Conservation (phyloP, 2,329 filamentous ascomycete genomes). For the Colletotrichum nymphaeae region DNA sequence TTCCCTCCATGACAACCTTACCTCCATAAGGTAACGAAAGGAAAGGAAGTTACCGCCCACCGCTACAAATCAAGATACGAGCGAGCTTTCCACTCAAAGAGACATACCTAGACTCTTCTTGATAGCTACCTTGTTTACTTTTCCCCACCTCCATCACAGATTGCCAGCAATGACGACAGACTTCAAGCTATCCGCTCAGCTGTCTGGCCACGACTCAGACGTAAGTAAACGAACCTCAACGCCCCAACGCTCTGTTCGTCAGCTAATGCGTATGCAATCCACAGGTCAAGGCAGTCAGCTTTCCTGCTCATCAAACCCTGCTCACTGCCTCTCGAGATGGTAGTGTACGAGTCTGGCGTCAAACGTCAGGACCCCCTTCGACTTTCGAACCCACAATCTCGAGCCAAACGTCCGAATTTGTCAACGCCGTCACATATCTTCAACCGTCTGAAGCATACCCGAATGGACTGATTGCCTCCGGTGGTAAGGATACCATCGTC, state of each 20-base stretch:
- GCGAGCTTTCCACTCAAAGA: not conserved
- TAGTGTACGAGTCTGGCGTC: slow-evolving; percentile 88
- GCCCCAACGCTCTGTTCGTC: slow-evolving; percentile 5
- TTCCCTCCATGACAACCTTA: not conserved
- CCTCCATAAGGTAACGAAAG: not conserved
- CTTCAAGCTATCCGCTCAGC: slow-evolving; percentile 92
- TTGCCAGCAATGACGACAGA: slow-evolving; percentile 73
- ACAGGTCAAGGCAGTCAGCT: slow-evolving; percentile 88
- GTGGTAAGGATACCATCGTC: slow-evolving; percentile 92
- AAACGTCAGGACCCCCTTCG: slow-evolving; percentile 72
- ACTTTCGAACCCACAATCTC: slow-evolving; percentile 82
- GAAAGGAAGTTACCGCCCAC: not conserved
- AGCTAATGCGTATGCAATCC: slow-evolving; percentile 15
- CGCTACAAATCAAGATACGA: slow-evolving; percentile 1
- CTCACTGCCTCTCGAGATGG: slow-evolving; percentile 92
- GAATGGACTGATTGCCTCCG: slow-evolving; percentile 86
- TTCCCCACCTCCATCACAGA: not conserved
- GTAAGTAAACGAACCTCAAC: slow-evolving; percentile 62
- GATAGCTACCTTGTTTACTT: not conserved
- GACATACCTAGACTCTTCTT: not conserved
- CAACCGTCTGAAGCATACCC: slow-evolving; percentile 76
- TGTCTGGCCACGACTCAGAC: slow-evolving; percentile 92
- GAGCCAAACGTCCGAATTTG: slow-evolving; percentile 83
- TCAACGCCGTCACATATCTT: slow-evolving; percentile 86
- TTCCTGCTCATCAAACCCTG: slow-evolving; percentile 77